Evolutionary conservation across 2,329 filamentous ascomycete genomes (phyloP).

Genomic region (Nigrograna mackinnonii): DNA sequence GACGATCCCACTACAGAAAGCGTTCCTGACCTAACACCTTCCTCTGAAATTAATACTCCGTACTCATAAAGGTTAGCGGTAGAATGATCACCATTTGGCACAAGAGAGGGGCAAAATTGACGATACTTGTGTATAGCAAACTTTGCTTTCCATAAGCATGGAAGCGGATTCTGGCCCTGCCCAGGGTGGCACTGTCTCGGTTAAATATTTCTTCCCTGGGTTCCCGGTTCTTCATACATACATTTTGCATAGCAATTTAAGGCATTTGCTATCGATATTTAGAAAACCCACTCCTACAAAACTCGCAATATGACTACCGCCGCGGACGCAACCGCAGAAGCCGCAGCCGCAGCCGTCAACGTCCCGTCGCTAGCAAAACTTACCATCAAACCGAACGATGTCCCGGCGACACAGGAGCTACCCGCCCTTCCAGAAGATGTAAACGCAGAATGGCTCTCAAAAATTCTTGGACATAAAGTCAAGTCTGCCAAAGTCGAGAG

Average conservation of each 20-base stretch:
- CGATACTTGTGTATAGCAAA: too few relatives aligned
- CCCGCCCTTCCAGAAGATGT: constrained; percentile 11
- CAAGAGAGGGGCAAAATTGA: too few relatives aligned
- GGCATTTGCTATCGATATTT: too few relatives aligned
- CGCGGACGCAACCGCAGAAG: background rate
- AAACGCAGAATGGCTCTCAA: constrained; percentile 15
- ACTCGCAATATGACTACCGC: constrained; percentile 3
- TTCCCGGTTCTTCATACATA: too few relatives aligned
- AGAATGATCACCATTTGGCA: too few relatives aligned
- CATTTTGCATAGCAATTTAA: too few relatives aligned
- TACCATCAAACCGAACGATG: constrained; percentile 2
- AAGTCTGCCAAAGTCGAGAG: constrained; percentile 8
- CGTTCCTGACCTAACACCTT: too few relatives aligned
- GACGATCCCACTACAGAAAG: too few relatives aligned
- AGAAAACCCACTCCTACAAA: too few relatives aligned
- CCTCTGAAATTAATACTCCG: too few relatives aligned
- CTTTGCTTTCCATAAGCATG: too few relatives aligned
- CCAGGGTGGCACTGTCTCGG: constrained; percentile 1
- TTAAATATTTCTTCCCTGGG: constrained; percentile 7
- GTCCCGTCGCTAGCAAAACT: constrained; percentile 6
- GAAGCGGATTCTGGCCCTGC: background rate
- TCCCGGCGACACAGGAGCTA: constrained; percentile 3
- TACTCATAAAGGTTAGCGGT: too few relatives aligned
- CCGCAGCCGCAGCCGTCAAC: constrained; percentile 3
- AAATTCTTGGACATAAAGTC: constrained; percentile 11